Base-by-base conservation (phyloP, 192 early-diverging fungal species). In the Podila verticillata region DNA sequence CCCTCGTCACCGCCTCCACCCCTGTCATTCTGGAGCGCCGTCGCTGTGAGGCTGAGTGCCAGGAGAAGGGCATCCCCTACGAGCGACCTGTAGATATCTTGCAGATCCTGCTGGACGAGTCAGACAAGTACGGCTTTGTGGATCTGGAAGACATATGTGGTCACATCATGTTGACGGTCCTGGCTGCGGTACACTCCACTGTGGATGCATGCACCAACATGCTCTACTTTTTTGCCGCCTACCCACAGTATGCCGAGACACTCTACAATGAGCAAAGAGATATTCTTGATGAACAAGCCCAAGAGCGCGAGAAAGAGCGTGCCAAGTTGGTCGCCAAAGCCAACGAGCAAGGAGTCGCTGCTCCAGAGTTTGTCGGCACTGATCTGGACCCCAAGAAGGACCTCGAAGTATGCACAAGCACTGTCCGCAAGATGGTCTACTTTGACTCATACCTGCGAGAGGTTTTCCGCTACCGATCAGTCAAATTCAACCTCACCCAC, bases 401-500 rank as follows among this genome's bases (percentile, higher is more conserved):
- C 58, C 35, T 61, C n/a, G 63, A 58, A 17, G n/a, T 74, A 19
- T 56, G 68, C 10, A 51, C 58, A 17, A 48, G 58, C 5, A 68
- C 75, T 19, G 30, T 85, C 66, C 81, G 73, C 66, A 72, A 61
- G 12, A 63, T 85, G 69, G 81, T 81, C 12, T 72, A 85, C 32
- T 71, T 85, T 61, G 84, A 85, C 34, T 81, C 77, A 7, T 83
- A 77, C 54, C 34, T 83, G 6, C 68, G 84, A 31, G 84, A 85
- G 48, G 61, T 77, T 5, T 74, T 85, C 32, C 59, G 84, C 39
- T 69, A 48, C 39, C 60, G 81, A 26, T 74, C 68, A 0, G 56
- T 61, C 10, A 72, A 60, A 12, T 34, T 81, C 39, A 62, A 19
- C 0, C 30, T 83, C 39, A 22, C 13, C 17, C 75, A 72, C 48